Evolutionary conservation across 2,329 filamentous ascomycete genomes (phyloP).

Genomic region (Cytospora chrysosperma): DNA sequence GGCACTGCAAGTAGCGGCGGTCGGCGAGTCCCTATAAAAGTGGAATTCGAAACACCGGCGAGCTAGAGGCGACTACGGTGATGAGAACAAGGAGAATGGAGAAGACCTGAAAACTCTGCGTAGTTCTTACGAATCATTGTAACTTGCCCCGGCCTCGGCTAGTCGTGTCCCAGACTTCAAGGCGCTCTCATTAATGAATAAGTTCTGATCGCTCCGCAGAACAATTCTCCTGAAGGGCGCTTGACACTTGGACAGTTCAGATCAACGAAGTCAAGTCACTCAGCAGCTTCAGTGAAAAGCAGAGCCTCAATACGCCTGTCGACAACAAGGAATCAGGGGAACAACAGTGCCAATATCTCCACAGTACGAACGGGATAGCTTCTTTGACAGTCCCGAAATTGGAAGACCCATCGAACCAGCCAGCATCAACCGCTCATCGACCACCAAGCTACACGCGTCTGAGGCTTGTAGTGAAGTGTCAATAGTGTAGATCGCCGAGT

Average conservation of each 20-base stretch:
- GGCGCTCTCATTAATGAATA: not conserved
- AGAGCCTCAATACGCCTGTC: not conserved
- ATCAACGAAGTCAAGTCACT: constrained; percentile 5
- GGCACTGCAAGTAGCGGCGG: constrained; percentile 3
- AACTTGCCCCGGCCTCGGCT: not conserved
- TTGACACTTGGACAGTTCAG: not conserved
- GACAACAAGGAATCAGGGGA: not conserved
- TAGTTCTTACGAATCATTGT: not conserved
- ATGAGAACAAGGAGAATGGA: constrained; percentile 14
- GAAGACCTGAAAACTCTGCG: constrained; percentile 18
- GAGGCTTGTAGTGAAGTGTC: too few relatives aligned
- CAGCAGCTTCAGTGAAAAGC: not conserved
- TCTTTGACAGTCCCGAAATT: not conserved
- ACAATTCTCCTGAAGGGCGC: not conserved
- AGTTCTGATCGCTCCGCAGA: not conserved
- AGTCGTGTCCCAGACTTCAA: not conserved
- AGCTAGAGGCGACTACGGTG: constrained; percentile 17
- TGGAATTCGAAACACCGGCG: constrained; percentile 9
- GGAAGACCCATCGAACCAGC: not conserved
- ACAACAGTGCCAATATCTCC: not conserved
- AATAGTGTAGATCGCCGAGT: not conserved
- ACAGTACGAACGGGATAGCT: not conserved
- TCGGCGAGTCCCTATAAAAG: constrained; percentile 17
- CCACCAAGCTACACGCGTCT: not conserved
- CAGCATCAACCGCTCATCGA: not conserved